Percentiles rank a stretch among this genome's conserved stretches.
These are phyloP conservation scores for Calcarisporium arbuscula DNA, from an alignment of 2,329 filamentous ascomycete species.

Conservation along the genomic window DNA sequence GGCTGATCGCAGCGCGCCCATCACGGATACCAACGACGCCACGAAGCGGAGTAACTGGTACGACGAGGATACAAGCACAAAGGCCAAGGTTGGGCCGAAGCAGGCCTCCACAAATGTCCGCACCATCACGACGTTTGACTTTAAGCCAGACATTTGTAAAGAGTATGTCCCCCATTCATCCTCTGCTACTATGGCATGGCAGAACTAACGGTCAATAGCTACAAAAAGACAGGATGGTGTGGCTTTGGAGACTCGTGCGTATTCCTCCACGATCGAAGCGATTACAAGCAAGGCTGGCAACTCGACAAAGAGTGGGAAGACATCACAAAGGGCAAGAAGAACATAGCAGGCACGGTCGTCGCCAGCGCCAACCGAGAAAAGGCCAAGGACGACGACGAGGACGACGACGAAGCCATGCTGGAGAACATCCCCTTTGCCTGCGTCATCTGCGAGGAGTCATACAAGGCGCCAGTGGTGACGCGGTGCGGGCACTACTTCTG, in stretches of 20 bases:
- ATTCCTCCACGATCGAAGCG: conserved; percentile 68
- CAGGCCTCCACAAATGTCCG: conserved; percentile 87
- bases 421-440: conserved; percentile 86
- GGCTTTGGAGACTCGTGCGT: conserved; percentile 50
- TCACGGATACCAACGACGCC: conserved; percentile 72
- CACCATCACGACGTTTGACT: conserved; percentile 85
- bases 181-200: too few relatives aligned
- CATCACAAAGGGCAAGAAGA: conserved; percentile 64
- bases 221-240: conserved; percentile 25
- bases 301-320: conserved; percentile 92
- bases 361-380: conserved; percentile 48
- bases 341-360: conserved; percentile 53
- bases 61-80: conserved; percentile 60
- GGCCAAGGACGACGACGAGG: conserved; percentile 33
- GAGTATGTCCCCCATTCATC: conserved; percentile 36
- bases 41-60: conserved; percentile 89
- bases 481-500: conserved; percentile 97
- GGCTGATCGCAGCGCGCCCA: conserved; percentile 55
- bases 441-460: conserved; percentile 74
- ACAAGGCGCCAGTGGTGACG: conserved; percentile 76
- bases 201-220: neutral
- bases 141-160: conserved; percentile 89
- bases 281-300: conserved; percentile 91
- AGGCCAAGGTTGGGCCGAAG: conserved; percentile 74
- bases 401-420: conserved; percentile 63